Conservation (phyloP, 2,329 filamentous ascomycete genomes). For the Clonostachys byssicola region DNA sequence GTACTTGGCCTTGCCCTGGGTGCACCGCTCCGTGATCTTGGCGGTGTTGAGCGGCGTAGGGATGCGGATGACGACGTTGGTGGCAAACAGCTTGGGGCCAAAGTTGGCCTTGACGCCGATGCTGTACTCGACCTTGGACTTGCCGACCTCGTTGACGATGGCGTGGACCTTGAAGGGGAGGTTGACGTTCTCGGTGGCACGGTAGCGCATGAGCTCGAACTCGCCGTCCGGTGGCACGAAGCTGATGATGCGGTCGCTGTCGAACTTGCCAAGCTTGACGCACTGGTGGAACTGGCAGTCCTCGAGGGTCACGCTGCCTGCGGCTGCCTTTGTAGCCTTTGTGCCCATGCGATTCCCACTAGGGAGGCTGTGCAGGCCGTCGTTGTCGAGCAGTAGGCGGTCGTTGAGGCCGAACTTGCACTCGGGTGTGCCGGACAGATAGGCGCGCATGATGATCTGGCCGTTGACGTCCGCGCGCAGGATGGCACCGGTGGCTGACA, state of each 20-base stretch:
- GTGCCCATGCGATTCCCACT: conserved; percentile 75
- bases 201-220: conserved; percentile 98
- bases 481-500: conserved; percentile 96
- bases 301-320: conserved; percentile 91
- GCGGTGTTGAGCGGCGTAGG: conserved; percentile 96
- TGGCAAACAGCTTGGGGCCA: conserved; percentile 91
- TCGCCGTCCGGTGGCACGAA: conserved; percentile 97
- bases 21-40: conserved; percentile 86
- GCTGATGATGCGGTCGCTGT: conserved; percentile 92
- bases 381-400: conserved; percentile 81
- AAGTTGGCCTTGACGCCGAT: conserved; percentile 98
- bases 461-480: conserved; percentile 94
- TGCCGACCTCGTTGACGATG: conserved; percentile 95
- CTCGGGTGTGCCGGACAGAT: conserved; percentile 92
- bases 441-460: conserved; percentile 98
- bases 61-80: conserved; percentile 90
- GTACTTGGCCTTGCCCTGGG: conserved; percentile 96
- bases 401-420: conserved; percentile 99
- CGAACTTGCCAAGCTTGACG: conserved; percentile 95
- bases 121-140: conserved; percentile 97
- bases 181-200: conserved; percentile 97
- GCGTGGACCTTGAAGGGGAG: conserved; percentile 98
- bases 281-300: conserved; percentile 99
- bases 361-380: conserved; percentile 60
- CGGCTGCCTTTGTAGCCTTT: conserved; percentile 92